phyloP scores from a whole-genome alignment of 768 basidiomycete genomes.

The Postia placenta region DNA sequence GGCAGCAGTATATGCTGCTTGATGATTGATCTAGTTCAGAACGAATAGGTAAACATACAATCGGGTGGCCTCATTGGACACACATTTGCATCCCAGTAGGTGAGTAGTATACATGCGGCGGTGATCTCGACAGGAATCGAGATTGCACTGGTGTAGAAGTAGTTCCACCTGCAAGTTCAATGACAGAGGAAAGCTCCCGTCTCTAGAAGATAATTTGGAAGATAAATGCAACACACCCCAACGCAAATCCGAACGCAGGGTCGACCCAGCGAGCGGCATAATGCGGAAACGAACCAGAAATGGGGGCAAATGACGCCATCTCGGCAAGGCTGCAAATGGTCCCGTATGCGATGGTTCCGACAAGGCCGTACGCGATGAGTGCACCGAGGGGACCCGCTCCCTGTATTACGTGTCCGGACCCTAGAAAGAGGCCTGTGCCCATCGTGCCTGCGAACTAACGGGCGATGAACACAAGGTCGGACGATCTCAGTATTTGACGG shows the following conservation, averaged over 20 bases:
- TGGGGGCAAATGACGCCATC: slow-evolving; percentile 73
- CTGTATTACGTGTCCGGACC: slow-evolving; percentile 54
- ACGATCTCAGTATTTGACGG: too few species aligned
- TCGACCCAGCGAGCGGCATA: slow-evolving; percentile 41
- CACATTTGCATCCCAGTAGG: slow-evolving; percentile 67
- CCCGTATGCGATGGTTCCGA: slow-evolving; percentile 63
- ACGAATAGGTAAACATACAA: background rate
- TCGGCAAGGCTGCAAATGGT: slow-evolving; percentile 65
- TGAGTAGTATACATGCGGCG: slow-evolving; percentile 61
- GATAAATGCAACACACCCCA: slow-evolving; percentile 15
- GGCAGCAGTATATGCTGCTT: slow-evolving; percentile 50
- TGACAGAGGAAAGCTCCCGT: background rate
- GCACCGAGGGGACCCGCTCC: slow-evolving; percentile 67
- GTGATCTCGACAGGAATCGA: slow-evolving; percentile 70
- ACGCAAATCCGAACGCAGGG: slow-evolving; percentile 29
- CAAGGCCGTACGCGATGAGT: slow-evolving; percentile 54
- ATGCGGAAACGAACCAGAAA: slow-evolving; percentile 75
- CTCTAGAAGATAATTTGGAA: background rate
- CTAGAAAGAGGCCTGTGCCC: slow-evolving; percentile 70
- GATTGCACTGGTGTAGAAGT: slow-evolving; percentile 40
- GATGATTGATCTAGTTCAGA: background rate
- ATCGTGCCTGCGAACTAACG: slow-evolving; percentile 75
- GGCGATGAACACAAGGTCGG: too few species aligned
- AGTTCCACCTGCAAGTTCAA: slow-evolving; percentile 25
- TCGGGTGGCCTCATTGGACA: slow-evolving; percentile 9